phyloP scores from a whole-genome alignment of 805 yeast species.

The Yamadazyma ubonensis region DNA sequence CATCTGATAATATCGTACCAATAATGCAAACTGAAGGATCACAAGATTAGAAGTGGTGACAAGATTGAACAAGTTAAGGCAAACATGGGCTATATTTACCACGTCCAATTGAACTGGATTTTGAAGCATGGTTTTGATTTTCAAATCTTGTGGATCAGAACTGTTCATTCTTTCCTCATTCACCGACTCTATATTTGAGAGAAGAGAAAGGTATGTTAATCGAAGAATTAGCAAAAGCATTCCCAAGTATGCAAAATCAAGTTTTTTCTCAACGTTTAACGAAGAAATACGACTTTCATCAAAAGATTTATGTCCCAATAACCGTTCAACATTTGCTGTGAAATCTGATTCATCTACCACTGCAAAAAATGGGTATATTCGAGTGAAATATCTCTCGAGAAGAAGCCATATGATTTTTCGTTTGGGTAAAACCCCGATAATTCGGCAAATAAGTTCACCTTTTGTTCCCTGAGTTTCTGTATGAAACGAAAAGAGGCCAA shows the following conservation, averaged over 20 bases:
- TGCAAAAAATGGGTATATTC: conserved; percentile 63
- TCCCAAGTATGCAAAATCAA: conserved; percentile 36
- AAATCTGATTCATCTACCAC: conserved; percentile 59
- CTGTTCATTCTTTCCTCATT: conserved; percentile 21
- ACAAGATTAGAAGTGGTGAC: conserved; percentile 44
- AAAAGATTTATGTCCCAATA: conserved; percentile 40
- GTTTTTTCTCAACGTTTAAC: conserved; percentile 17
- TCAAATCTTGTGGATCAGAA: conserved; percentile 17
- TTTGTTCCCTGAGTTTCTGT: conserved; percentile 22
- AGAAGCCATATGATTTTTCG: conserved; percentile 54
- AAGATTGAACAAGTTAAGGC: conserved; percentile 36
- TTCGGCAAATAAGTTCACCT: conserved; percentile 22
- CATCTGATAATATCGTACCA: conserved; percentile 49
- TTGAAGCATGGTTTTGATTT: conserved; percentile 20
- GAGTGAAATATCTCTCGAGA: conserved; percentile 56
- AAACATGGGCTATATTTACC: conserved; percentile 30
- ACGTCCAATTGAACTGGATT: conserved; percentile 33
- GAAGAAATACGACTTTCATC: conserved; percentile 15
- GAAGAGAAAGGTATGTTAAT: conserved; percentile 33
- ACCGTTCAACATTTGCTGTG: conserved; percentile 39
- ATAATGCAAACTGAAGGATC: conserved; percentile 53
- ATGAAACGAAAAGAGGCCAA: conserved; percentile 28
- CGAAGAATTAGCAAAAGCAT: conserved; percentile 32
- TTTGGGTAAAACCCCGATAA: conserved; percentile 47
- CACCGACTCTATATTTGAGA: conserved; percentile 27